Base-by-base conservation (phyloP, 2,329 filamentous ascomycete species). In the Westerdykella aurantiaca region DNA sequence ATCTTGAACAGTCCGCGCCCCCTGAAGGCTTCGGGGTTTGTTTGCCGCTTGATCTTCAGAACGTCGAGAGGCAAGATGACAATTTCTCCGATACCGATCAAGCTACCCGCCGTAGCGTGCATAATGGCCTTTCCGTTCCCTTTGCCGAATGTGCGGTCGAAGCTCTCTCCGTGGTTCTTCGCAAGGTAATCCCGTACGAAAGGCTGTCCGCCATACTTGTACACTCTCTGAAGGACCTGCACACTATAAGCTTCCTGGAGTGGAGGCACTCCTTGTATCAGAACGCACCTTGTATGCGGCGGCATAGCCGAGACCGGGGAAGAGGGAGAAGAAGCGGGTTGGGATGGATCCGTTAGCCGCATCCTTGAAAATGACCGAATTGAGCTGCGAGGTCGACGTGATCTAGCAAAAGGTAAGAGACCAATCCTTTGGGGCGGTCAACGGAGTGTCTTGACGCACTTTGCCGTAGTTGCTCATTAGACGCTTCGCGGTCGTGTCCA, bases 41-140 rank as follows among this genome's bases (percentile, higher is more conserved):
- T 98, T 76, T 98, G 93, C 61, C 93, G 84, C 81, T 98, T 98
- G 76, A 98, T 98, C 81, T 98, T 98, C 51, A 98, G 80, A 33
- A 98, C 91, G 60, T 98, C 93, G 48, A 98, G 81, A 34, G 93
- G 93, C 34, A 98, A 80, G 23, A 98, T 81, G 46, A 98, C 81
- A 53, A 98, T 95, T 75, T 98, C 93, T 64, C 93, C 93, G 60
- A 98, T 95, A 60, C 93, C 93, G 63, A 98, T 94, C 62, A 98
- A 66, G 73, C 87, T 91, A 51, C 93, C 93, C 51, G 93, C 93
- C 41, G 88, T 94, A 17, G 93, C 95, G 73, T 95, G 88, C 86
- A 98, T 86, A 60, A 98, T 89, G 12, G 93, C 91, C 78, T 98
- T 97, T 69, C 93, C 93, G 31, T 88, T 96, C 71, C 95, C 94